Evolutionary conservation across 2,329 filamentous ascomycete species (phyloP), one percentile per base, ranked within the genome.

Genomic region (Clonostachys rhizophaga): DNA sequence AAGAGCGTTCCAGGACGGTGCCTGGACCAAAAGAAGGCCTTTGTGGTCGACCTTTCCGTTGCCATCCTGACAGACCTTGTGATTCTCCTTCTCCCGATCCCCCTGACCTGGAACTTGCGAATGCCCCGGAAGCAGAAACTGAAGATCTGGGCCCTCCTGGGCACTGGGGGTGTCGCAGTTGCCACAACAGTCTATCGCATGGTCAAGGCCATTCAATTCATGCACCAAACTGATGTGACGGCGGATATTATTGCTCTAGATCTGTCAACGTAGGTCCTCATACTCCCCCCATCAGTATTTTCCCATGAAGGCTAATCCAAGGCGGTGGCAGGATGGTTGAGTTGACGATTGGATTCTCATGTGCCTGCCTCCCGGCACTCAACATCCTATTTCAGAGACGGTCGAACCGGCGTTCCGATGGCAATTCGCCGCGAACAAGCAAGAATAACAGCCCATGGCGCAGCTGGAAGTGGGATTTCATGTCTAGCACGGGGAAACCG

Each of bases 1-100:
- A 46, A 49, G 3, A 40, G 40, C 4, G 50, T 58, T 9, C 37
- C 52, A 8, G 50, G 51, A 2, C 52, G 46, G 12, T 68, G 66
- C 47, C 51, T 68, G 16, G 53, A 65, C 16, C 57, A 64, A 40
- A 48, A 54, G 6, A 56, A 55, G 20, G 42, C 69, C 6, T 69
- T 67, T 47, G 54, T 62, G 5, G 55, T 58, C 10, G 66, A 68
- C 40, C 55, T 61, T 2, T 50, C 56, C 12, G 48, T 66, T 12
- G 62, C 58, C 40, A 57, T 63, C 13, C 35, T 66, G 6, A 65
- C 61, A 18, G 65, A 68, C 46, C 47, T 62, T 20, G 53, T 63
- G 36, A 62, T 67, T 16, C 52, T 68, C 24, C 13, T 64, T 9
- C 45, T 69, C 6, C 66, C 65, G 4, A 52, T 66, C 9, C 56